Conservation (phyloP, 805 yeast species). For the Ogataea pini region DNA sequence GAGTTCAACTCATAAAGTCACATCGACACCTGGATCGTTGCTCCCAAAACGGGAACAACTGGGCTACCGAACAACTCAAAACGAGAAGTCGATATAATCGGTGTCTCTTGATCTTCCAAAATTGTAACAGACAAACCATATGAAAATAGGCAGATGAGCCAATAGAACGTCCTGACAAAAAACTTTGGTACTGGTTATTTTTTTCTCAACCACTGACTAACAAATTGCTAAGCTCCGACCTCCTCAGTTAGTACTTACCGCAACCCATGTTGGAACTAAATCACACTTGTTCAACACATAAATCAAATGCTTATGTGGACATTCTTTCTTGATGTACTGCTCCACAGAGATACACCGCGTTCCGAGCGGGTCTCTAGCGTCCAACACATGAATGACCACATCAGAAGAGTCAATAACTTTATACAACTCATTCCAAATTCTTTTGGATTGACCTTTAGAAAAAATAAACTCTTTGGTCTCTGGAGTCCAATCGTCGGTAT, state of each 20-base stretch:
- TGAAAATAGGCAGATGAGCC: slow-evolving; percentile 26
- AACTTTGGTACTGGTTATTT: slow-evolving; percentile 62
- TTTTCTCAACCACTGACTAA: neutral
- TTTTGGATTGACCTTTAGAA: slow-evolving; percentile 95
- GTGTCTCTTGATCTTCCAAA: slow-evolving; percentile 81
- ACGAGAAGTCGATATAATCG: slow-evolving; percentile 52
- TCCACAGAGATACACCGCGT: slow-evolving; percentile 94
- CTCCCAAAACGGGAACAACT: slow-evolving; percentile 46
- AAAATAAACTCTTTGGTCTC: slow-evolving; percentile 95
- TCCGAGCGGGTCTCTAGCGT: slow-evolving; percentile 97
- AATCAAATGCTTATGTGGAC: slow-evolving; percentile 94
- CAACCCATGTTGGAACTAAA: slow-evolving; percentile 98
- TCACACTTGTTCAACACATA: slow-evolving; percentile 96
- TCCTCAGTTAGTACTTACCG: slow-evolving; percentile 68
- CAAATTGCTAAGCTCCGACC: slow-evolving; percentile 6
- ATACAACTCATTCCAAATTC: slow-evolving; percentile 97
- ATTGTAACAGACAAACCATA: slow-evolving; percentile 90
- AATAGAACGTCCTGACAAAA: slow-evolving; percentile 72
- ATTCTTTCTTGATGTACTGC: slow-evolving; percentile 87
- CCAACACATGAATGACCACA: slow-evolving; percentile 93
- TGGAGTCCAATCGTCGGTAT: slow-evolving; percentile 79
- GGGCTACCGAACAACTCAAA: slow-evolving; percentile 40
- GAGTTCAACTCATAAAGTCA: slow-evolving; percentile 86
- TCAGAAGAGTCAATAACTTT: slow-evolving; percentile 97
- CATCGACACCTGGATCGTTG: slow-evolving; percentile 38